Percentiles rank a stretch among this genome's conserved stretches.
Evolutionary conservation across 2,329 filamentous ascomycete genomes (phyloP).

Genomic region (Phaeosphaeriaceae sp.): DNA sequence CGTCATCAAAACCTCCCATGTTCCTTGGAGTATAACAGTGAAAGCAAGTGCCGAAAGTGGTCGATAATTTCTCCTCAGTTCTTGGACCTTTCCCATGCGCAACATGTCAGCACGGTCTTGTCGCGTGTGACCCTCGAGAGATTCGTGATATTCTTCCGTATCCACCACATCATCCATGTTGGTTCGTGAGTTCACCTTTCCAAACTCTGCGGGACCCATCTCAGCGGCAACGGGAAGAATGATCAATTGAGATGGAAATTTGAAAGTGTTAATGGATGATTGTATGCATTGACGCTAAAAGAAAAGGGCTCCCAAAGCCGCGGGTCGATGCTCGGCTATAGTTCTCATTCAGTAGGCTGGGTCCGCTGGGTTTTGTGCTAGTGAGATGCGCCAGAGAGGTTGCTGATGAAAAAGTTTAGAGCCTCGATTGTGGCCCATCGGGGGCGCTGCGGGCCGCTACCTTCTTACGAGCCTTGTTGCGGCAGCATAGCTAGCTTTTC

Average conservation of each 20-base stretch:
- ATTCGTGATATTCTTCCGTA: slow-evolving; percentile 35
- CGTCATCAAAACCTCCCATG: slow-evolving; percentile 44
- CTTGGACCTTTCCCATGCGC: slow-evolving; percentile 44
- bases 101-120: slow-evolving; percentile 39
- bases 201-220: slow-evolving; percentile 6
- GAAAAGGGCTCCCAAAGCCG: neutral
- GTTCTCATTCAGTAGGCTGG: neutral
- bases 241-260: slow-evolving; percentile 5
- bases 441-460: slow-evolving; percentile 16
- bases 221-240: slow-evolving; percentile 17
- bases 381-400: slow-evolving; percentile 12
- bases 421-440: slow-evolving; percentile 7
- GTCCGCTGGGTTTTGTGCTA: slow-evolving; percentile 8
- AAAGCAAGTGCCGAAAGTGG: slow-evolving; percentile 41
- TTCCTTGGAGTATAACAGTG: slow-evolving; percentile 42
- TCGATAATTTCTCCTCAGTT: slow-evolving; percentile 43
- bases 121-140: slow-evolving; percentile 34
- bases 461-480: slow-evolving; percentile 7
- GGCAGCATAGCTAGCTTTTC: slow-evolving; percentile 22
- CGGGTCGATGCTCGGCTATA: neutral
- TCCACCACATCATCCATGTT: slow-evolving; percentile 29
- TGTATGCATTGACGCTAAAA: neutral
- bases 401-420: neutral
- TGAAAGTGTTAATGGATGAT: neutral
- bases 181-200: slow-evolving; percentile 14